Evolutionary conservation across 129 eudicot species (phyloP), one percentile per base, ranked within the genome.

Genomic region (Deinandra increscens): DNA sequence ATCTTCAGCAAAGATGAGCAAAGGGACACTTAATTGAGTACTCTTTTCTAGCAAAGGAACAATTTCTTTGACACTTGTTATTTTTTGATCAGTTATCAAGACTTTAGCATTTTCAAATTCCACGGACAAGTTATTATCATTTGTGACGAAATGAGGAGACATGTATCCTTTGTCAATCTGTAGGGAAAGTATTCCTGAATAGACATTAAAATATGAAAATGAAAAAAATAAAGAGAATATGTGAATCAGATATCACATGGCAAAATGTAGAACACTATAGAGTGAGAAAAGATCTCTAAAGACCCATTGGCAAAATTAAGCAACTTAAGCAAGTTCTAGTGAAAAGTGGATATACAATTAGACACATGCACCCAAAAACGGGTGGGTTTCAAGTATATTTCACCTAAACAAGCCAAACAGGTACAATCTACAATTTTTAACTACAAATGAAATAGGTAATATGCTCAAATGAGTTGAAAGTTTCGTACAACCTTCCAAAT

Each of bases 81-180:
- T 93, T 83, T 73, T 89, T 72, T 86, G 95, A 85, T 93, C 96
- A 8, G 98, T 93, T 67, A 93, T 86, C 61, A 93, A 72, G 62
- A 93, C 84, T 80, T 79, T 84, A 39, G 89, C 84, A 67, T 86
- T 85, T 66, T 86, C 98, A 72, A 86, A 93, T 68, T 93, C 98
- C 75, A 89, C 90, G 3, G 73, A 79, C 7, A 86, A 80, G 62
- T 84, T 93, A 68, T 89, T 84, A 76, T 74, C 81, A 59, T 93
- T 89, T 12, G 91, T 93, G 71, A 93, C 73, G 55, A 93, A 93
- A 58, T 82, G 81, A 31, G 91, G 85, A 3, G 90, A 86, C 82
- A 88, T 78, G 81, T 89, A 93, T 38, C 98, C 98, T 82, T 89
- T 89, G 75, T 89, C 89, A 56, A 93, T 82, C 98, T 93, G 98